Percentiles rank a stretch among this genome's conserved stretches.
These are phyloP conservation scores for Spergularia azorica DNA, from an alignment of 179 eudicot genomes.

Conservation along the genomic window DNA sequence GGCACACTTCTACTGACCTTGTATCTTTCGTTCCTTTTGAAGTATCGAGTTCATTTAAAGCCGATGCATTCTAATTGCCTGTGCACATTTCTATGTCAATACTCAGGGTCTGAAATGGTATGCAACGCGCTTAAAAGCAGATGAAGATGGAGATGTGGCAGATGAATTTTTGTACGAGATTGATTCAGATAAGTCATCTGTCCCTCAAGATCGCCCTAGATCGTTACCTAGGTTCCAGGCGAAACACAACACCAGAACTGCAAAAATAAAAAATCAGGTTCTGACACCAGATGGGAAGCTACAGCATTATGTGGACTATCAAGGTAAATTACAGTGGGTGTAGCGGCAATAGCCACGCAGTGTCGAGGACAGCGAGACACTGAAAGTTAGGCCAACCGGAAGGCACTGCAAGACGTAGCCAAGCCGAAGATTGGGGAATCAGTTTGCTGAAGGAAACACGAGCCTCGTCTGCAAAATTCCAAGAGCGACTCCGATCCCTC, in stretches of 20 bases:
- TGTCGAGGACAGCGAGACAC: neutral
- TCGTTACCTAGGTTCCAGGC: conserved; percentile 54
- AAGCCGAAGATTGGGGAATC: neutral
- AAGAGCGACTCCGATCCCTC: neutral
- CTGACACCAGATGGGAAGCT: conserved; percentile 55
- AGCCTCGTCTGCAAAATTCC: neutral
- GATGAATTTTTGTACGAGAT: conserved; percentile 82
- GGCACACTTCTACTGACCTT: no score
- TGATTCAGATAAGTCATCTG: conserved; percentile 21
- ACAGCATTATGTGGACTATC: conserved; percentile 55
- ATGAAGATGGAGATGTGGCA: conserved; percentile 94
- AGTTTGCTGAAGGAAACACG: conserved; percentile 3
- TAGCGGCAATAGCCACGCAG: conserved; percentile 20
- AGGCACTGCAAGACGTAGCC: neutral
- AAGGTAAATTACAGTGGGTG: conserved; percentile 61
- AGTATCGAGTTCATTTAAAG: no score
- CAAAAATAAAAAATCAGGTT: conserved; percentile 50
- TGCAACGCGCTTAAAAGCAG: conserved; percentile 67
- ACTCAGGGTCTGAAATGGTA: conserved; percentile 87
- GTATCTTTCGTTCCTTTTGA: no score
- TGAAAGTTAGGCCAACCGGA: neutral
- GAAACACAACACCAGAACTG: conserved; percentile 44
- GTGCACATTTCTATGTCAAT: neutral
- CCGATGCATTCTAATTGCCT: neutral
- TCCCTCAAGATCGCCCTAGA: conserved; percentile 30